These are phyloP conservation scores for Hemerocallis citrina DNA, from an alignment of 106 monocot genomes.

Conservation along the genomic window DNA sequence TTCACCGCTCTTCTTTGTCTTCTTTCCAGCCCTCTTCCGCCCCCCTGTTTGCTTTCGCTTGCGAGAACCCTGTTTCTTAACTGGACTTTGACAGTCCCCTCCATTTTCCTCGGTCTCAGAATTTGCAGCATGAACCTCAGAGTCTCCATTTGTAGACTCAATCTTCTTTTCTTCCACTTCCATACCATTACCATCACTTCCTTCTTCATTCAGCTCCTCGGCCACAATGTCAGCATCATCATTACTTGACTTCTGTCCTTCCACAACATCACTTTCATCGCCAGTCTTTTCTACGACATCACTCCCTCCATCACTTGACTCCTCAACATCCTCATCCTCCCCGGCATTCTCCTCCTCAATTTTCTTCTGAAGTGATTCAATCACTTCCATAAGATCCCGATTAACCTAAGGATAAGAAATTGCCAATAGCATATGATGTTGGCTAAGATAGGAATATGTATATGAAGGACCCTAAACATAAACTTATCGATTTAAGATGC, in stretches of 20 bases:
- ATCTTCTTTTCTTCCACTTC: slow-evolving; percentile 9
- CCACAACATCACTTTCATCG: no score
- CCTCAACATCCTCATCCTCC: slow-evolving; percentile 1
- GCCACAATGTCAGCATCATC: background rate
- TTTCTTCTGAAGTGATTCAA: slow-evolving; percentile 52
- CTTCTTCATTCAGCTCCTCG: background rate
- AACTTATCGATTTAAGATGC: no score
- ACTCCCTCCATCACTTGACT: background rate
- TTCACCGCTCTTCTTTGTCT: slow-evolving; percentile 1
- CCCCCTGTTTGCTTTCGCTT: background rate
- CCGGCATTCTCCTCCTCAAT: slow-evolving; percentile 29
- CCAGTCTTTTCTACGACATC: no score
- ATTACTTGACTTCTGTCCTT: background rate
- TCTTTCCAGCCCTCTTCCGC: slow-evolving; percentile 4
- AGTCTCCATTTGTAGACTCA: slow-evolving; percentile 13
- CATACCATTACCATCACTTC: background rate
- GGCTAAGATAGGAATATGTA: no score
- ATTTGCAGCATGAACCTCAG: slow-evolving; percentile 3
- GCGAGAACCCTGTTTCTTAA: background rate
- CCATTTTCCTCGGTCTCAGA: slow-evolving; percentile 6
- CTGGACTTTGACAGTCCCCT: slow-evolving; percentile 1
- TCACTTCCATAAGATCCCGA: slow-evolving; percentile 73
- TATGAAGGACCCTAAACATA: no score
- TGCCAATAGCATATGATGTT: no score
- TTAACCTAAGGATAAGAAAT: no score